Evolutionary conservation across 2,329 filamentous ascomycete genomes (phyloP), one percentile per base, ranked within the genome.

Genomic region (Fusarium chaquense): DNA sequence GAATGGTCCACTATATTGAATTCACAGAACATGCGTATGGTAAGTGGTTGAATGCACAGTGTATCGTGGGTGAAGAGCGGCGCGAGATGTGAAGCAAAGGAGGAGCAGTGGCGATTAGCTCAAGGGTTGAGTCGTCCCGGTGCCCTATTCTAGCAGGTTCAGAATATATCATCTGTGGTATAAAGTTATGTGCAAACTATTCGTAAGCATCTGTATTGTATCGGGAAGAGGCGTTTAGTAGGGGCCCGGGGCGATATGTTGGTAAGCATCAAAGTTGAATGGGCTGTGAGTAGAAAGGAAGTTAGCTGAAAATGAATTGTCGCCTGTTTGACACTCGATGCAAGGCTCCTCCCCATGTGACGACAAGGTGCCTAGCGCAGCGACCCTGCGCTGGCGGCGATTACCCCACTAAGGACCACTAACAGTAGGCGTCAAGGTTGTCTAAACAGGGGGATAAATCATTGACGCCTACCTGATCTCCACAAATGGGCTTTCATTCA

Each of bases 311-410:
- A 61, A 55, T 69, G 56, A 57, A 67, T 43, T 40, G 53, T 58
- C 43, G 45, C 66, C 18, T 20, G 36, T 49, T 57, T 43, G 40
- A 56, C 26, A 44, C 44, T 69, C 50, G 64, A 68, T 67, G 58
- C 58, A 60, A 73, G 58, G 58, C 58, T 57, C 38, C 62, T 54
- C 57, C 33, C 67, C 67, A 70, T 70, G 67, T 70, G 67, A 70
- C 67, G 58, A 70, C 54, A 40, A 35, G 53, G 15, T 18, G 47
- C 44, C 38, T 67, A 68, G 54, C 58, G 59, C 40, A 41, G 32
- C 43, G 52, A 63, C 66, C 69, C 69, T 72, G 62, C 52, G 57
- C 67, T 66, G 52, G 58, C 33, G 36, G 61, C 63, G 57, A 51
- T 60, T 67, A 71, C 60, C 70, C 67, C 67, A 51, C 58, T 57